Evolutionary conservation across 257 asterid genomes (phyloP).

Genomic region (Fraxinus cuspidata): DNA sequence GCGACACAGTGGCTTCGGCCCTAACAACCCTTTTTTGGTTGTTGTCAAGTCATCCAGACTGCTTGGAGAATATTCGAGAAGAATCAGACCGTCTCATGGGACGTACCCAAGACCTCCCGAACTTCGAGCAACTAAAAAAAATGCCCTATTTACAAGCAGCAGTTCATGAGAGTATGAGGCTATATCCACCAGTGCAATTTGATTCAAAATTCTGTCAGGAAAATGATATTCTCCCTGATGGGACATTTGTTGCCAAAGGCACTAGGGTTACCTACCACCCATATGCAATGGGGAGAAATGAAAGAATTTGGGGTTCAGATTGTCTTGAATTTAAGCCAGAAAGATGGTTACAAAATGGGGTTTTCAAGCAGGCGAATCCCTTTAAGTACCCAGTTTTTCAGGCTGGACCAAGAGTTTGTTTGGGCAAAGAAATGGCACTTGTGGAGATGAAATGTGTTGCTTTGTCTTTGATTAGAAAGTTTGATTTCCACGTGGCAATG

Average conservation of each 20-base stretch:
- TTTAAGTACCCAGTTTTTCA: constrained; percentile 53
- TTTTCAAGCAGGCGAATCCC: constrained; percentile 39
- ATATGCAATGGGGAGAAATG: constrained; percentile 57
- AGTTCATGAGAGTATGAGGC: constrained; percentile 17
- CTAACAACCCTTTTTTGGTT: constrained; percentile 66
- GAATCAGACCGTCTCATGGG: constrained; percentile 41
- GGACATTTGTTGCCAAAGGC: constrained; percentile 27
- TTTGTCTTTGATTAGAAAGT: constrained; percentile 32
- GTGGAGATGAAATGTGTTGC: constrained; percentile 51
- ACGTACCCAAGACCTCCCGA: background rate
- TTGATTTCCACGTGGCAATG: constrained; percentile 24
- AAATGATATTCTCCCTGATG: constrained; percentile 16
- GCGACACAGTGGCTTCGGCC: constrained; percentile 77
- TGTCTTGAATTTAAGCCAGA: constrained; percentile 41
- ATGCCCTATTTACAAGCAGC: constrained; percentile 32
- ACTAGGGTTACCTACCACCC: constrained; percentile 50
- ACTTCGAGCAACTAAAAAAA: constrained; percentile 17
- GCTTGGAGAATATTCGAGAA: constrained; percentile 17
- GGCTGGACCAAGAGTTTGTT: constrained; percentile 49
- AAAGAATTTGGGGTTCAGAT: constrained; percentile 44
- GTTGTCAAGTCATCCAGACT: constrained; percentile 27
- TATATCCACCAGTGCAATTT: constrained; percentile 20
- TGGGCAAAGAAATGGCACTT: constrained; percentile 55
- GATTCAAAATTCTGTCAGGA: constrained; percentile 13
- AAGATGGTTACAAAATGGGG: constrained; percentile 44